phyloP scores from a whole-genome alignment of 441 rosid species.

The Populus hybrid region DNA sequence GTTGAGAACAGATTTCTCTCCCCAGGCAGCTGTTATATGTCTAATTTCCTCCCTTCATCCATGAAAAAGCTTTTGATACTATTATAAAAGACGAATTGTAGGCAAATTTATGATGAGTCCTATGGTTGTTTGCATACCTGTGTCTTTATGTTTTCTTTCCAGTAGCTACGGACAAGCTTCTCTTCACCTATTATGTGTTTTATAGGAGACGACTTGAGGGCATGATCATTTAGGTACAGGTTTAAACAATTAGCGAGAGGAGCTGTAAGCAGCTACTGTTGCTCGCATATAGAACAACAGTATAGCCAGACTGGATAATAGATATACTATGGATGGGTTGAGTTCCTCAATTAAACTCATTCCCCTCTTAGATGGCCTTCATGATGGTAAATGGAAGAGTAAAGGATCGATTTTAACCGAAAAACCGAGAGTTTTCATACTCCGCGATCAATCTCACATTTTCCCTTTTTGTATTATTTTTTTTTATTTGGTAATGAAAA shows the following conservation, averaged over 20 bases:
- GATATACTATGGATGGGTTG: background rate
- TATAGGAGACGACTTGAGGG: background rate
- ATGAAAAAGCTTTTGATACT: background rate
- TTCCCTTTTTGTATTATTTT: background rate
- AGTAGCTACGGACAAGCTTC: no score
- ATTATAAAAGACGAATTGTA: background rate
- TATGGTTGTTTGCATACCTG: background rate
- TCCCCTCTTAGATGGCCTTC: background rate
- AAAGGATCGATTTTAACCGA: background rate
- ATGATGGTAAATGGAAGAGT: background rate
- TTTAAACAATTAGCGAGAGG: background rate
- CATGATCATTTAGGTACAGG: background rate
- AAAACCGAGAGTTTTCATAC: background rate
- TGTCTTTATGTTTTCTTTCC: background rate
- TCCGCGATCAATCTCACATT: no score
- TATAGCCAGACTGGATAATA: background rate
- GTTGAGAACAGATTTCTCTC: slow-evolving; percentile 13
- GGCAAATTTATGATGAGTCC: background rate
- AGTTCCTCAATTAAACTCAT: background rate
- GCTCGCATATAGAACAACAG: background rate
- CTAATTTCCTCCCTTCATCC: background rate
- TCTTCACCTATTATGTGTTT: background rate
- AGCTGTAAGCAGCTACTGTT: background rate
- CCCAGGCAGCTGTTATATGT: background rate
- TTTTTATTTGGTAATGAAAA: background rate